These are phyloP conservation scores for Herpotrichia juniperi DNA, from an alignment of 2,329 filamentous ascomycete genomes.

Conservation along the genomic window DNA sequence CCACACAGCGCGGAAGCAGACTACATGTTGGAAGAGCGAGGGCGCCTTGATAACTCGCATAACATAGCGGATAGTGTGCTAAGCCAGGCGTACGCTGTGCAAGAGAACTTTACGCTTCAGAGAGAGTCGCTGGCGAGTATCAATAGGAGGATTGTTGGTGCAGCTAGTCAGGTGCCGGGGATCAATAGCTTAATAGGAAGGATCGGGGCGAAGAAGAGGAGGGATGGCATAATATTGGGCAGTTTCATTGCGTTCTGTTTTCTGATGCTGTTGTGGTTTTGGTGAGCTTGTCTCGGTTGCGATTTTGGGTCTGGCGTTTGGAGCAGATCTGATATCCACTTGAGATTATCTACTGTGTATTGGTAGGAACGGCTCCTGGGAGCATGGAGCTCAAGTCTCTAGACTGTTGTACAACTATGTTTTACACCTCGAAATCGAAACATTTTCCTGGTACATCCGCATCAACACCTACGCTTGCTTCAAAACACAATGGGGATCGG, in stretches of 20 bases:
- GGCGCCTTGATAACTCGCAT: slow-evolving; percentile 85
- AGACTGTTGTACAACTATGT: slow-evolving; percentile 11
- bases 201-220: slow-evolving; percentile 92
- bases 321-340: slow-evolving; percentile 33
- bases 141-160: slow-evolving; percentile 86
- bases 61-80: slow-evolving; percentile 88
- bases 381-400: slow-evolving; percentile 9
- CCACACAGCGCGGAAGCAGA: slow-evolving; percentile 86
- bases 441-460: neutral
- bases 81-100: slow-evolving; percentile 94
- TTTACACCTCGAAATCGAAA: neutral
- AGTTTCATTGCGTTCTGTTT: slow-evolving; percentile 92
- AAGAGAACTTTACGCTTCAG: slow-evolving; percentile 87
- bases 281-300: slow-evolving; percentile 23
- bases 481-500: neutral
- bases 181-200: slow-evolving; percentile 89
- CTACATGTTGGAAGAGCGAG: slow-evolving; percentile 93
- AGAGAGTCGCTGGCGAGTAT: slow-evolving; percentile 87
- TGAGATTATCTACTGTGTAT: slow-evolving; percentile 18
- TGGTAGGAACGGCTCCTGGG: slow-evolving; percentile 10
- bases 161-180: slow-evolving; percentile 89
- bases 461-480: neutral
- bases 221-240: slow-evolving; percentile 93
- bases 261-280: slow-evolving; percentile 73
- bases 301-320: slow-evolving; percentile 24